Percentiles rank a stretch among this genome's conserved stretches.
phyloP scores from a whole-genome alignment of 164 flowering plant species.

The Sextonia rubra region DNA sequence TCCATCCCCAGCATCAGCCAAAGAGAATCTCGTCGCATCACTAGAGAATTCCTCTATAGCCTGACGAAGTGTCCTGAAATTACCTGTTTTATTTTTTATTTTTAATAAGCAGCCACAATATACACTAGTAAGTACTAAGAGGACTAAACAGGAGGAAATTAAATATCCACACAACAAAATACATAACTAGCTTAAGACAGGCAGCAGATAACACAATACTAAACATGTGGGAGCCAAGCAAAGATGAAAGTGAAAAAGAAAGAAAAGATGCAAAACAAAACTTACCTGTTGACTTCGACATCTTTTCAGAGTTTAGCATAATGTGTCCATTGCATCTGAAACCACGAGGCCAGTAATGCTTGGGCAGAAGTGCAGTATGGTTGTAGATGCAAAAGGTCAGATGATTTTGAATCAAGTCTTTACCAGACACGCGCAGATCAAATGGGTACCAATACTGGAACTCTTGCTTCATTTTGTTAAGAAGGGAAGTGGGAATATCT shows the following conservation, averaged over 20 bases:
- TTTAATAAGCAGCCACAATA: too few species aligned
- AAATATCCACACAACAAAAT: too few species aligned
- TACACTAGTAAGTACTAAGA: too few species aligned
- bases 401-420: conserved; percentile 92
- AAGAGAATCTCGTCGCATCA: conserved; percentile 83
- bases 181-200: too few species aligned
- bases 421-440: conserved; percentile 89
- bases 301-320: conserved; percentile 87
- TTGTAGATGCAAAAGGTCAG: conserved; percentile 81
- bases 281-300: conserved; percentile 76
- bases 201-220: too few species aligned
- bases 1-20: conserved; percentile 98
- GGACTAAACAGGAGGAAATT: too few species aligned
- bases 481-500: conserved; percentile 38
- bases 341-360: conserved; percentile 75
- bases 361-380: conserved; percentile 71
- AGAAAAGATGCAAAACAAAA: too few species aligned
- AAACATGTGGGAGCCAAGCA: too few species aligned
- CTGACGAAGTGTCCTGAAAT: conserved; percentile 74
- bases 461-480: conserved; percentile 81
- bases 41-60: conserved; percentile 87
- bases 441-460: conserved; percentile 96
- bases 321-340: conserved; percentile 90
- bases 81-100: conserved; percentile 29
- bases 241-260: too few species aligned